A percentile compares a stretch with the other conserved stretches of the same genome.
These are phyloP conservation scores for Petunia hybrid DNA, from an alignment of 305 asterid genomes.

Conservation along the genomic window DNA sequence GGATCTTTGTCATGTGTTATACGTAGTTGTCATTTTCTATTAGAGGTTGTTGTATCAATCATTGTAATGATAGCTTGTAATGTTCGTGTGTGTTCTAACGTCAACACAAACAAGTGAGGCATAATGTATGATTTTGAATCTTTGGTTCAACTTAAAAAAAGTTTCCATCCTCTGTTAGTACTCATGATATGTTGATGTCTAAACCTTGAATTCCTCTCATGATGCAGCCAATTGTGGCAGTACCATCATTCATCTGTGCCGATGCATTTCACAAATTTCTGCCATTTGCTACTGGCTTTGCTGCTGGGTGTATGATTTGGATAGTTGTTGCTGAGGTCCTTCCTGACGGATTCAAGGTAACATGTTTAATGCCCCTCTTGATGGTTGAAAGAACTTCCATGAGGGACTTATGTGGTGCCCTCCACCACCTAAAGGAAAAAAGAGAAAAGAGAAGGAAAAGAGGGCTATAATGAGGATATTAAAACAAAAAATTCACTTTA, in stretches of 20 bases:
- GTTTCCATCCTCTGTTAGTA: not conserved
- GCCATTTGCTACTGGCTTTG: slow-evolving; percentile 98
- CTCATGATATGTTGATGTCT: slow-evolving; percentile 33
- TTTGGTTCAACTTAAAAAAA: not conserved
- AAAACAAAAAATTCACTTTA: not conserved
- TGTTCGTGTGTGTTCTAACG: not conserved
- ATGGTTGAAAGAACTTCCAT: not conserved
- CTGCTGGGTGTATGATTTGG: slow-evolving; percentile 99
- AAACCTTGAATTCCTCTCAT: slow-evolving; percentile 40
- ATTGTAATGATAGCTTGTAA: not conserved
- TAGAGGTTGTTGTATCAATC: slow-evolving; percentile 22
- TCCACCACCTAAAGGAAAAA: not conserved
- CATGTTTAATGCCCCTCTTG: slow-evolving; percentile 22
- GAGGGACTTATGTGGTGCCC: not conserved
- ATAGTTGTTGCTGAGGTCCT: slow-evolving; percentile 97
- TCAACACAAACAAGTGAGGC: not conserved
- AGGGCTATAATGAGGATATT: slow-evolving; percentile 16
- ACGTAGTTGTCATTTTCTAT: not conserved
- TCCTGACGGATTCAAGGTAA: slow-evolving; percentile 96
- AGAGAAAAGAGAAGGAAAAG: not conserved
- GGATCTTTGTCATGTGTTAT: slow-evolving; percentile 12
- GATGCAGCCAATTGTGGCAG: slow-evolving; percentile 96
- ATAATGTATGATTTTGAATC: not conserved
- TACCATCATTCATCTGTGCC: slow-evolving; percentile 95
- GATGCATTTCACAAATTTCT: slow-evolving; percentile 94